These are phyloP conservation scores for Paragyromitra xinjiangensis DNA, from an alignment of 495 filamentous ascomycete species.

Conservation along the genomic window DNA sequence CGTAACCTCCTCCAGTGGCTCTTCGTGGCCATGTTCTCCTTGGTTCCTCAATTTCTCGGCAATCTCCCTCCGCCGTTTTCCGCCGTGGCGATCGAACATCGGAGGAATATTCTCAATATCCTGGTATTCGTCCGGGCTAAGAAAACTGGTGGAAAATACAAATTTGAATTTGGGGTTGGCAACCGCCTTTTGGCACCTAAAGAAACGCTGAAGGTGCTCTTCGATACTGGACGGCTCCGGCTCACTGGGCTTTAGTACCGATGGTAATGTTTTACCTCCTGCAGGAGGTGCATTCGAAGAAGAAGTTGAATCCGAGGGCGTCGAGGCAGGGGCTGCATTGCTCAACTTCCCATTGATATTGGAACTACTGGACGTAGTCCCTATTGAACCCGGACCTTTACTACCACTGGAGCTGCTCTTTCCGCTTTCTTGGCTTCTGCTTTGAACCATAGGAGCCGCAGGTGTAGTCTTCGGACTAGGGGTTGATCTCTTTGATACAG, in stretches of 20 bases:
- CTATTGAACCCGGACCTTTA: slow-evolving; percentile 47
- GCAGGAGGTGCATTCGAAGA: slow-evolving; percentile 52
- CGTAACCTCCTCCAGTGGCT: slow-evolving; percentile 32
- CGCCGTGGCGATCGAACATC: slow-evolving; percentile 80
- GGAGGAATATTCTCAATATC: slow-evolving; percentile 73
- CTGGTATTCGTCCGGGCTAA: slow-evolving; percentile 64
- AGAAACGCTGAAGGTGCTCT: slow-evolving; percentile 61
- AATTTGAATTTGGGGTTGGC: slow-evolving; percentile 69
- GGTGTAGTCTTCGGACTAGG: slow-evolving; percentile 76
- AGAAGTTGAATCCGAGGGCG: slow-evolving; percentile 36
- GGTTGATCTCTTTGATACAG: slow-evolving; percentile 52
- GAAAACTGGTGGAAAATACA: slow-evolving; percentile 64
- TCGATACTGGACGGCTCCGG: slow-evolving; percentile 43
- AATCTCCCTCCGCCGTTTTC: slow-evolving; percentile 75
- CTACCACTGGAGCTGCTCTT: slow-evolving; percentile 39
- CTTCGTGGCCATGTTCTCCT: slow-evolving; percentile 44
- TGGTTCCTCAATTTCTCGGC: slow-evolving; percentile 69
- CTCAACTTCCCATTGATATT: slow-evolving; percentile 30
- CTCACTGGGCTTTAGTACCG: slow-evolving; percentile 25
- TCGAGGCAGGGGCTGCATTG: slow-evolving; percentile 23
- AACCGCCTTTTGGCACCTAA: slow-evolving; percentile 65
- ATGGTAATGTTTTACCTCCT: slow-evolving; percentile 31
- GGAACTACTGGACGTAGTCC: slow-evolving; percentile 26
- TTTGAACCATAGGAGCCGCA: slow-evolving; percentile 53
- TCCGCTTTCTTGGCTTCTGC: slow-evolving; percentile 51